Percentiles rank a stretch among this genome's conserved stretches.
Evolutionary conservation across 768 basidiomycete species (phyloP).

Genomic region (Calocybe cyanea): DNA sequence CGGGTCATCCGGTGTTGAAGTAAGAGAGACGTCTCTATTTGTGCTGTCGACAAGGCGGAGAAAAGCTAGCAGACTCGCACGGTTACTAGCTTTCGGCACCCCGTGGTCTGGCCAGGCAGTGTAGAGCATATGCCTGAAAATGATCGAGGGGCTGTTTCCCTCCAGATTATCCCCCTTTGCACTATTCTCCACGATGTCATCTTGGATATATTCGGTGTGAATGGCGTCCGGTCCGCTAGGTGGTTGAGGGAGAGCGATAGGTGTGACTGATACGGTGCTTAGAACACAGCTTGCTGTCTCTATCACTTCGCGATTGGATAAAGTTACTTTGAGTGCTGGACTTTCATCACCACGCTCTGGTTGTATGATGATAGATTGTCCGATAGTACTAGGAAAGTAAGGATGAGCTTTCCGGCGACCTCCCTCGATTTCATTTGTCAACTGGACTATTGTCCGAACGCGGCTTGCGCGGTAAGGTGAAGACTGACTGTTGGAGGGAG

Average conservation of each 20-base stretch:
- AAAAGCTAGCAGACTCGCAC: constrained; percentile 58
- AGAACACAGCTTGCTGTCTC: constrained; percentile 57
- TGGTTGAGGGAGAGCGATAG: constrained; percentile 22
- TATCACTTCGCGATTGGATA: constrained; percentile 42
- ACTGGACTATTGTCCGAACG: constrained; percentile 76
- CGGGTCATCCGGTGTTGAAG: constrained; percentile 18
- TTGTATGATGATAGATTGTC: constrained; percentile 42
- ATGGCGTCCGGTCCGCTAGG: constrained; percentile 3
- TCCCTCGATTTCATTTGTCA: constrained; percentile 69
- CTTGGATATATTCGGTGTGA: constrained; percentile 8
- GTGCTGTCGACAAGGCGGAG: constrained; percentile 56
- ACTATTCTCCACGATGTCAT: neutral
- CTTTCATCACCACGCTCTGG: constrained; percentile 41
- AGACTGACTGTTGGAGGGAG: constrained; percentile 8
- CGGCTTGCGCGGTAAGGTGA: constrained; percentile 31
- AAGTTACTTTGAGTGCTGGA: constrained; percentile 53
- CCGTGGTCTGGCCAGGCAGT: constrained; percentile 84
- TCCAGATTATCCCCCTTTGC: constrained; percentile 9
- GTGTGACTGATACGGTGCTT: constrained; percentile 55
- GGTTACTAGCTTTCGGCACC: constrained; percentile 62
- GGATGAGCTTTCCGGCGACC: constrained; percentile 70
- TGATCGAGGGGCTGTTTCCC: constrained; percentile 30
- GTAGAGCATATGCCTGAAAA: constrained; percentile 72
- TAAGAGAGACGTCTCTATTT: constrained; percentile 46
- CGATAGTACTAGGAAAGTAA: constrained; percentile 67